A percentile compares a stretch with the other conserved stretches of the same genome.
Evolutionary conservation across 768 basidiomycete genomes (phyloP).

Genomic region (Mycena leptocephala): DNA sequence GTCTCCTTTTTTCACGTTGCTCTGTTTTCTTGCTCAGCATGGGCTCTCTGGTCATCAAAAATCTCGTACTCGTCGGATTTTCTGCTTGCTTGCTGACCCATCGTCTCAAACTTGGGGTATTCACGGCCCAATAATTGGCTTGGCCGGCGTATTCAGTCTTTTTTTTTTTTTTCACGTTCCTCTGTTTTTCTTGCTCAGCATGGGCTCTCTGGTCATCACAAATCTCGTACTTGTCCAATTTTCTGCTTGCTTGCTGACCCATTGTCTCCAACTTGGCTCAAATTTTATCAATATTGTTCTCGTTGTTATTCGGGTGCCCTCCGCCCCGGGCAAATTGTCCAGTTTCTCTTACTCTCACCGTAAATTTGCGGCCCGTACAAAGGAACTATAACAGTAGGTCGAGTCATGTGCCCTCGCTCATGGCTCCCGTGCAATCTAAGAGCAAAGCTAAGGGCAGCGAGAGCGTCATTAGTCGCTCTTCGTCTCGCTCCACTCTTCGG

Average conservation of each 20-base stretch:
- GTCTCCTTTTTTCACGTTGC: not conserved
- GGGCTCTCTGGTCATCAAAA: not conserved
- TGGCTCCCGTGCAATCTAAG: not conserved
- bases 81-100: too few relatives aligned
- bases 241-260: too few relatives aligned
- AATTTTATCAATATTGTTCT: slow-evolving; percentile 1
- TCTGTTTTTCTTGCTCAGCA: not conserved
- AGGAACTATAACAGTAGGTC: too few relatives aligned
- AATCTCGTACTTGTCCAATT: not conserved
- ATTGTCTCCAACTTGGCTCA: not conserved
- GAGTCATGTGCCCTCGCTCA: not conserved
- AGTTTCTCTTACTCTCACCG: not conserved
- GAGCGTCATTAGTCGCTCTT: not conserved
- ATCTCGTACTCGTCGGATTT: not conserved
- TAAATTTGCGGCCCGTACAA: not conserved
- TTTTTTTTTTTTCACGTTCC: not conserved
- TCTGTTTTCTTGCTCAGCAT: not conserved
- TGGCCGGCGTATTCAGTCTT: not conserved
- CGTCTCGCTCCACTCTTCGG: not conserved
- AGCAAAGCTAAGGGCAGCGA: not conserved
- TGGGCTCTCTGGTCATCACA: not conserved
- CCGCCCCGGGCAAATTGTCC: not conserved
- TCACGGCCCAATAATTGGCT: not conserved
- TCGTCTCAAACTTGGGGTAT: not conserved
- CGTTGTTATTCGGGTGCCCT: not conserved